phyloP scores from a whole-genome alignment of 768 basidiomycete genomes.

The Sarcodon sp. region DNA sequence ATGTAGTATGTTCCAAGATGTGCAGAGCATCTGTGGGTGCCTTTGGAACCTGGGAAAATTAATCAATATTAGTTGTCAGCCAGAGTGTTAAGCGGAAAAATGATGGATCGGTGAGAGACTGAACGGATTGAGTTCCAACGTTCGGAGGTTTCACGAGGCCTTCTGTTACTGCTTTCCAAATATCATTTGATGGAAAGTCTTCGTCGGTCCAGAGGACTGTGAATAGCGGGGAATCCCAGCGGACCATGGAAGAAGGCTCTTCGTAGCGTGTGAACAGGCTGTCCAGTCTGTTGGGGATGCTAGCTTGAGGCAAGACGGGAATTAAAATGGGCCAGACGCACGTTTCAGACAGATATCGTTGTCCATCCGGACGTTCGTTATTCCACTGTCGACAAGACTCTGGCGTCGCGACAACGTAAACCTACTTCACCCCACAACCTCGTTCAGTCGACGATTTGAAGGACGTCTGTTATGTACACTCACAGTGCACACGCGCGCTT shows the following conservation, averaged over 20 bases:
- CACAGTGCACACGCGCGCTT: conserved; percentile 80
- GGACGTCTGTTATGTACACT: conserved; percentile 12
- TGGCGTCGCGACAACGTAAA: conserved; percentile 63
- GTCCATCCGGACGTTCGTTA: conserved; percentile 27
- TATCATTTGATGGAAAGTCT: conserved; percentile 46
- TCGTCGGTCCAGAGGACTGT: conserved; percentile 70
- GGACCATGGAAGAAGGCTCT: conserved; percentile 96
- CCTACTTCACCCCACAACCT: conserved; percentile 26
- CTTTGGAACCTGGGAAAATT: conserved; percentile 46
- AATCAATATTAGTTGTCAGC: too few species aligned
- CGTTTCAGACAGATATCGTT: conserved; percentile 61
- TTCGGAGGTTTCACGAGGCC: conserved; percentile 82
- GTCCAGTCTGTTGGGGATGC: conserved; percentile 44
- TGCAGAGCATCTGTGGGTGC: conserved; percentile 85
- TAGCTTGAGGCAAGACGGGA: not conserved
- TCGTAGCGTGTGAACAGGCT: conserved; percentile 85
- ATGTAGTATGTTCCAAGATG: conserved; percentile 68
- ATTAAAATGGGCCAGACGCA: conserved; percentile 16
- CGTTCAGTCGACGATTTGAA: conserved; percentile 1
- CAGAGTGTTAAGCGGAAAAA: not conserved
- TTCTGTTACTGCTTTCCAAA: conserved; percentile 74
- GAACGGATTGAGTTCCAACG: conserved; percentile 62
- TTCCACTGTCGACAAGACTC: conserved; percentile 78
- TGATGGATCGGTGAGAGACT: conserved; percentile 12
- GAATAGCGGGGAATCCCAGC: conserved; percentile 96